A percentile compares a stretch with the other conserved stretches of the same genome.
Conservation (phyloP, 2,329 filamentous ascomycete species). For the Phialemoniopsis sp. region DNA sequence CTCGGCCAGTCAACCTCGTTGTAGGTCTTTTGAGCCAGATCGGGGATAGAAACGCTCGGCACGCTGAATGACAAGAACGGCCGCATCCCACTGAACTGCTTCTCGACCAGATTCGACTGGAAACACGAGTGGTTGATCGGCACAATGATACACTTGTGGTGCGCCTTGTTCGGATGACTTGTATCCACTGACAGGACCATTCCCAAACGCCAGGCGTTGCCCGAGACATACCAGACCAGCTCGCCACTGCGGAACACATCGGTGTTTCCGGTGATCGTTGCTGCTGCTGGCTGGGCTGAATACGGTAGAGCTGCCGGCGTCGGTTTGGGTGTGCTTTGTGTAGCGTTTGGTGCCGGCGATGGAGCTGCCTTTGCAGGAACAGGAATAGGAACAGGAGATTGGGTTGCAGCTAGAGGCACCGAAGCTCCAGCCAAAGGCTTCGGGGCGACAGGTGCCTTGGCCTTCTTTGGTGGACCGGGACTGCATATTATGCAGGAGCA, state of each 20-base stretch:
- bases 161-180: conserved; percentile 7
- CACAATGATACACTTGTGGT: conserved; percentile 17
- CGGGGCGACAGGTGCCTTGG: too few species aligned
- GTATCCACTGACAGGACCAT: conserved; percentile 17
- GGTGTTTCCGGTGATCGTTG: conserved; percentile 9
- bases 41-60: conserved; percentile 16
- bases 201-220: conserved; percentile 27
- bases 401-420: too few species aligned
- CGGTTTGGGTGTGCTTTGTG: background rate
- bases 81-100: conserved; percentile 21
- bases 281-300: conserved; percentile 7
- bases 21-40: conserved; percentile 17
- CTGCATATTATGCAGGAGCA: conserved; percentile 44
- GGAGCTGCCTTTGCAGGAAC: conserved; percentile 4
- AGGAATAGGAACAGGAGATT: background rate
- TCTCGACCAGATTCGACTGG: conserved; percentile 12
- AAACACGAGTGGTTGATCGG: conserved; percentile 22
- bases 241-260: conserved; percentile 26
- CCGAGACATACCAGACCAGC: conserved; percentile 27
- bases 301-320: conserved; percentile 5
- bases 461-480: background rate
- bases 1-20: conserved; percentile 21
- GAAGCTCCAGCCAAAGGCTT: too few species aligned
- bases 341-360: conserved; percentile 1
- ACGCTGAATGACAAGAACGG: conserved; percentile 32